These are phyloP conservation scores for Ilyonectria mors-panacis DNA, from an alignment of 2,329 filamentous ascomycete genomes.

Conservation along the genomic window DNA sequence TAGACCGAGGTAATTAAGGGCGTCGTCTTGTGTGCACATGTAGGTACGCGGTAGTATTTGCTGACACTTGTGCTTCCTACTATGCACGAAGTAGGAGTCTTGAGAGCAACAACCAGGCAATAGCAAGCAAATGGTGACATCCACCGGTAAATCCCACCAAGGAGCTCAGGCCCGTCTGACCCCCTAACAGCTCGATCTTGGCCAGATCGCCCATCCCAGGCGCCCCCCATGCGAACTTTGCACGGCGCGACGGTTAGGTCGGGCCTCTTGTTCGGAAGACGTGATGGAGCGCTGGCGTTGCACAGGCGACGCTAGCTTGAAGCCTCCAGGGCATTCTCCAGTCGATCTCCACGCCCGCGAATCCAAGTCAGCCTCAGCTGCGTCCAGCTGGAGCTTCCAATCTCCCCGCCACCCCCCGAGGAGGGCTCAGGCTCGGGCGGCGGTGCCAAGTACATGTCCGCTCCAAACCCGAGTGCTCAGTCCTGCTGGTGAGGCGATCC, in stretches of 20 bases:
- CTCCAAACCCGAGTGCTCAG: neutral
- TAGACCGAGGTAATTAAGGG: neutral
- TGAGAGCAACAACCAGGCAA: too few species aligned
- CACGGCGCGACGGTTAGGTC: slow-evolving; percentile 19
- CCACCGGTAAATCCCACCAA: slow-evolving; percentile 27
- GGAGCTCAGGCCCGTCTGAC: neutral
- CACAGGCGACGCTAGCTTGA: slow-evolving; percentile 30
- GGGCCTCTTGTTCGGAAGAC: slow-evolving; percentile 8
- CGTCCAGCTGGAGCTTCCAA: slow-evolving; percentile 25
- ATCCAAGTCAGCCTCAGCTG: slow-evolving; percentile 36
- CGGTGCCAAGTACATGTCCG: slow-evolving; percentile 29
- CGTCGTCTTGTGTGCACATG: too few species aligned
- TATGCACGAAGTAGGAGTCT: too few species aligned
- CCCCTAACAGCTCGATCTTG: slow-evolving; percentile 33
- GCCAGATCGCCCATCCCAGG: slow-evolving; percentile 36
- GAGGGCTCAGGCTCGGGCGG: slow-evolving; percentile 21
- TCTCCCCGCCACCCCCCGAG: slow-evolving; percentile 3
- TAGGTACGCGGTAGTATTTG: too few species aligned
- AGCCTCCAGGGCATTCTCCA: slow-evolving; percentile 32
- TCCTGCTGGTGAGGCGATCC: slow-evolving; percentile 1
- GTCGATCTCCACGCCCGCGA: slow-evolving; percentile 22
- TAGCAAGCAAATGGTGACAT: slow-evolving; percentile 2
- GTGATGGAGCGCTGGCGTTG: slow-evolving; percentile 26
- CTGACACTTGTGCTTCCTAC: too few species aligned
- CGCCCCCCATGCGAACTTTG: slow-evolving; percentile 34